These are phyloP conservation scores for Malus domestica DNA, from an alignment of 306 rosid species.

Conservation along the genomic window ASM211411v1 NC_041805.1:31828001-31828500, in stretches of 20 bases:
- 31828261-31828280: conserved; percentile 41
- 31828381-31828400: conserved; percentile 75
- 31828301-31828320: conserved; percentile 2
- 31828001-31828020: conserved; percentile 96
- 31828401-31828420: conserved; percentile 95
- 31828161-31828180: conserved; percentile 14
- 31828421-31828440: conserved; percentile 82
- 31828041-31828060: conserved; percentile 87
- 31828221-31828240: conserved; percentile 89
- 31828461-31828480: conserved; percentile 68
- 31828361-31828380: conserved; percentile 61
- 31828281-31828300: background rate
- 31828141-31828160: conserved; percentile 7
- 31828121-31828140: background rate
- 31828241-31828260: conserved; percentile 99
- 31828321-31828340: background rate
- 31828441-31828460: conserved; percentile 78
- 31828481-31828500: conserved; percentile 79
- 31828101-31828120: background rate
- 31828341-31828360: conserved; percentile 7
- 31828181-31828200: conserved; percentile 95
- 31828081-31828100: conserved; percentile 81
- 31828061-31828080: conserved; percentile 98
- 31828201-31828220: conserved; percentile 91
- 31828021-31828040: conserved; percentile 82